These are phyloP conservation scores for Phellopilus nigrolimitatus DNA, from an alignment of 1,284 basidiomycete genomes.

Conservation along the genomic window DNA sequence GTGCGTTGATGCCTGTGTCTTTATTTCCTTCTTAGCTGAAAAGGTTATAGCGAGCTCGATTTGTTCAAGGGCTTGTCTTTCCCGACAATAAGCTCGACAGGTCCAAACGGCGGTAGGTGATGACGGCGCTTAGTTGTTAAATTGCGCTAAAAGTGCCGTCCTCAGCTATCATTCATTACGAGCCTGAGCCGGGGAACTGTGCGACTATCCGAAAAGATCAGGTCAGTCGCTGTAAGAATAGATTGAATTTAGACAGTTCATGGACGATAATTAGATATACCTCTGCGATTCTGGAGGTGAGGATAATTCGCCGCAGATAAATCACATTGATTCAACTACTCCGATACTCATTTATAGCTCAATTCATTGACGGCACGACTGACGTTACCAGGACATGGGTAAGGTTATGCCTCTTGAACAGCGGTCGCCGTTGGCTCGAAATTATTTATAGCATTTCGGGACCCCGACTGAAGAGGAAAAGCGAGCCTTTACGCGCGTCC, in stretches of 20 bases:
- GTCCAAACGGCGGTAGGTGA: constrained; percentile 74
- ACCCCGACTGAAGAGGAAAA: constrained; percentile 79
- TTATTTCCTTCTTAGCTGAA: constrained; percentile 3
- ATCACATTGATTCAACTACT: not conserved
- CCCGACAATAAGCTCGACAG: constrained; percentile 87
- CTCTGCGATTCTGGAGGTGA: constrained; percentile 90
- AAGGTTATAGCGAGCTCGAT: constrained; percentile 52
- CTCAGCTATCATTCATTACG: constrained; percentile 90
- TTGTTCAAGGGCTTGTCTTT: constrained; percentile 89
- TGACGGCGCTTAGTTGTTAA: not conserved
- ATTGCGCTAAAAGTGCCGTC: not conserved
- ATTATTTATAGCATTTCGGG: constrained; percentile 74
- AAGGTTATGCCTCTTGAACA: constrained; percentile 23
- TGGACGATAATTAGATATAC: constrained; percentile 58
- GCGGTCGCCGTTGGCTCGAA: not conserved
- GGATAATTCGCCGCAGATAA: constrained; percentile 14
- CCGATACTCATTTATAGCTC: constrained; percentile 42
- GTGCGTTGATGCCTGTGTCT: constrained; percentile 40
- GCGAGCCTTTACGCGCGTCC: constrained; percentile 86
- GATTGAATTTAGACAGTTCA: constrained; percentile 9
- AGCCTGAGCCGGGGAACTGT: constrained; percentile 71
- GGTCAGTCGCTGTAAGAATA: constrained; percentile 33
- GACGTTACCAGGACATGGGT: constrained; percentile 91
- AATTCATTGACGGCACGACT: constrained; percentile 92
- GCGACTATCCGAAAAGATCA: constrained; percentile 73